These are phyloP conservation scores for Thermomyces lanuginosus DNA, from an alignment of 2,329 filamentous ascomycete species.

Conservation along the genomic window DNA sequence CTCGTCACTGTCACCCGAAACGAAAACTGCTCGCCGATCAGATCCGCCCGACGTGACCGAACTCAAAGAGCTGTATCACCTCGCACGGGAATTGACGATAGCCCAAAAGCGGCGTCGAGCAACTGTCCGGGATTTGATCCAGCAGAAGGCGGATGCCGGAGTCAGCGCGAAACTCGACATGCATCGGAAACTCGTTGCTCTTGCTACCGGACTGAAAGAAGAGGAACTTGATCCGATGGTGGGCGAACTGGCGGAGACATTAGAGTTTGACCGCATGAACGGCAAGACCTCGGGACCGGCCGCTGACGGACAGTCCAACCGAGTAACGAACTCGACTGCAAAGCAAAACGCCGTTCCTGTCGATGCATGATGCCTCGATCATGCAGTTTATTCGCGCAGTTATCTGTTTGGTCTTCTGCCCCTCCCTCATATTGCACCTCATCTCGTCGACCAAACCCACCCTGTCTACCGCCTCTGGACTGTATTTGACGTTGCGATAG, in stretches of 20 bases:
- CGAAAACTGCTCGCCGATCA: conserved; percentile 7
- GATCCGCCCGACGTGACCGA: conserved; percentile 15
- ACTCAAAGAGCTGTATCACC: conserved; percentile 15
- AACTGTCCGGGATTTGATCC: conserved; percentile 25
- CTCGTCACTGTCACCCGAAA: conserved; percentile 8
- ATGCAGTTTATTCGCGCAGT: too few relatives aligned
- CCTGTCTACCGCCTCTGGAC: too few relatives aligned
- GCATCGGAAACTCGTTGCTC: conserved; percentile 30
- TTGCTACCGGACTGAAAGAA: conserved; percentile 32
- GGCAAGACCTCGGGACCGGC: conserved; percentile 16
- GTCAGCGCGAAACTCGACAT: conserved; percentile 31
- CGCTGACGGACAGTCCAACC: conserved; percentile 16
- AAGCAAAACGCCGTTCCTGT: too few relatives aligned
- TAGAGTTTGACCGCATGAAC: conserved; percentile 28
- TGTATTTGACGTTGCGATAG: too few relatives aligned
- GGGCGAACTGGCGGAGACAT: conserved; percentile 28
- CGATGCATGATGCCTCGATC: too few relatives aligned
- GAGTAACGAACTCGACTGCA: too few relatives aligned
- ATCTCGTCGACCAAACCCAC: too few relatives aligned
- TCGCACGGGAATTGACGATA: conserved; percentile 16
- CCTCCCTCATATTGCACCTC: too few relatives aligned
- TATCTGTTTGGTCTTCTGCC: too few relatives aligned
- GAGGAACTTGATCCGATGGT: conserved; percentile 33
- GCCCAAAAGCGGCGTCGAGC: conserved; percentile 20
- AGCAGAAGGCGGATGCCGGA: conserved; percentile 30